Evolutionary conservation across 345 rosid species (phyloP), one percentile per base, ranked within the genome.

Genomic region (Carallia brachiata): DNA sequence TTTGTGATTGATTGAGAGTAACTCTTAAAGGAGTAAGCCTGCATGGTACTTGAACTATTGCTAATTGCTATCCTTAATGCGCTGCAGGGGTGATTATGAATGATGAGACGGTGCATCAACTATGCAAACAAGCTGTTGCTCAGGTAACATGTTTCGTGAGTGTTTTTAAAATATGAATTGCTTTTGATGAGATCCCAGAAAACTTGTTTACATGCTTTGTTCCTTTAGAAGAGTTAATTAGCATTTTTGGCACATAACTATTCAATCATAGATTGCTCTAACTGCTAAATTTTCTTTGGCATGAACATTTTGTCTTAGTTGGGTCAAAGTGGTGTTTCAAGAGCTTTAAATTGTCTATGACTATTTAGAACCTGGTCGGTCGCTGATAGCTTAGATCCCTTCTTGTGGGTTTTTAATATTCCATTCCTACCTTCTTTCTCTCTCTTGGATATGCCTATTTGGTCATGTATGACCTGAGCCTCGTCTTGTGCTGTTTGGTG

Each of bases 51-150:
- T 70, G 10, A 23, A 9, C 68, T 69, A 47, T 66, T 44, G 18
- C 68, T 77, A 55, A 75, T 62, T 70, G 47, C 28, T 63, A 18
- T 63, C 28, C 47, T 47, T 34, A 32, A 73, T 73, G 61, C 68
- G 4, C 44, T 82, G 66, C 77, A 93, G 97, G 97, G 13, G 91
- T 91, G 32, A 91, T 93, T 73, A 71, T 93, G 88, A 93, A 93
- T 80, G 97, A 93, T 70, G 98, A 93, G 84, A 91, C 96, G 4
- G 90, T 93, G 58, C 92, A 88, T 85, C 98, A 91, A 77, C 76
- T 93, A 65, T 81, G 97, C 61, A 93, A 91, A 75, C 97, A 93
- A 85, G 97, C 97, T 50, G 91, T 93, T 57, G 80, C 86, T 69
- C 98, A 91, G 96, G 97, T 92, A 78, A 60, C 58, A 44, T 16